Percentiles rank a stretch among this genome's conserved stretches.
These are phyloP conservation scores for Lecanicillium sp. DNA, from an alignment of 2,329 filamentous ascomycete species.

Conservation along the genomic window DNA sequence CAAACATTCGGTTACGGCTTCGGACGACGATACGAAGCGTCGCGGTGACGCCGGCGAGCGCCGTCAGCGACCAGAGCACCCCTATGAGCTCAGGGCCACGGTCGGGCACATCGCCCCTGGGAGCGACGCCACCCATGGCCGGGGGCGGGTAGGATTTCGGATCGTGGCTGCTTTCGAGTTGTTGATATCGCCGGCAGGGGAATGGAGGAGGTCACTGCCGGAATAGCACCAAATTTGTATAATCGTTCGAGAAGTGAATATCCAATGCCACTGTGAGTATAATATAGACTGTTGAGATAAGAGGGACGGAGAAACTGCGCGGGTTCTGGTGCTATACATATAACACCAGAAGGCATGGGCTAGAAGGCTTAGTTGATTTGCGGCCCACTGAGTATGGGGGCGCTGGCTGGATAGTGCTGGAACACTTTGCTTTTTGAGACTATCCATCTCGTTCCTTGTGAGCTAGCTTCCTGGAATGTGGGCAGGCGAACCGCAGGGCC, in stretches of 20 bases:
- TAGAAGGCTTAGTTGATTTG: too few relatives aligned
- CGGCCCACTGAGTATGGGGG: neutral
- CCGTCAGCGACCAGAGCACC: slow-evolving; percentile 17
- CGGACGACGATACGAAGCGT: slow-evolving; percentile 15
- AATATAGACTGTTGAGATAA: too few relatives aligned
- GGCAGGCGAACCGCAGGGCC: neutral
- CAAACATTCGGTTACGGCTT: slow-evolving; percentile 14
- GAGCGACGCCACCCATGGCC: neutral
- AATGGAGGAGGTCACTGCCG: too few relatives aligned
- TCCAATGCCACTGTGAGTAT: too few relatives aligned
- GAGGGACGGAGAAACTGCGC: too few relatives aligned
- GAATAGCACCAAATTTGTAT: too few relatives aligned
- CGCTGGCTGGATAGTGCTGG: too few relatives aligned
- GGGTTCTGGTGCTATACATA: too few relatives aligned
- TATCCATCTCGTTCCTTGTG: neutral
- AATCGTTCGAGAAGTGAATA: too few relatives aligned
- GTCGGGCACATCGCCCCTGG: slow-evolving; percentile 13
- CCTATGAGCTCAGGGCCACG: slow-evolving; percentile 13
- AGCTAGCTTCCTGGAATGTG: neutral
- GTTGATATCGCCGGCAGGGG: too few relatives aligned
- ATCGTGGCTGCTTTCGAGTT: too few relatives aligned
- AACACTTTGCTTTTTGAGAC: neutral
- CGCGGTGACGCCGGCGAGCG: slow-evolving; percentile 15
- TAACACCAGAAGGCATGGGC: too few relatives aligned
- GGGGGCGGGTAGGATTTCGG: neutral